Base-by-base conservation (phyloP, 2,329 filamentous ascomycete species). In the Aspergillus spinulosporus region DNA sequence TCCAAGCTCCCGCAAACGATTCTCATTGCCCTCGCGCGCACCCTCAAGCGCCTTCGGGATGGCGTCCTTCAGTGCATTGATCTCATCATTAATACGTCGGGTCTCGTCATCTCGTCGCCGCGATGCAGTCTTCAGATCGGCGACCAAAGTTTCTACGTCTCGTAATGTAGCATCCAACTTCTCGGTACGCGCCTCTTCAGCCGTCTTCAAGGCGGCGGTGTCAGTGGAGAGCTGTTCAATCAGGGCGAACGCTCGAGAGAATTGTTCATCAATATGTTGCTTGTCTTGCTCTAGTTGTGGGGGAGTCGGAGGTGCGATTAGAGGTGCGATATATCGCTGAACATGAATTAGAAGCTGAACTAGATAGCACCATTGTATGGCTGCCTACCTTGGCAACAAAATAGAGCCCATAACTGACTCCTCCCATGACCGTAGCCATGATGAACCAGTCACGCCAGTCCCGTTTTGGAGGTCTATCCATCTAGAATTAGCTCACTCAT, bases 401-500 rank as follows among this genome's bases (percentile, higher is more conserved):
- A 71, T 94, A 99, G 21, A 96, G 76, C 0, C 92, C 93, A 68
- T 97, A 97, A 39, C 91, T 84, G 15, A 97, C 87, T 48, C 92
- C 91, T 56, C 92, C 88, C 60, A 95, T 88, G 9, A 97, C 90
- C 0, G 94, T 99, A 5, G 94, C 94, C 91, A 97, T 96, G 74
- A 99, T 97, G 76, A 99, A 99, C 89, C 92, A 97, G 72, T 99
- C 94, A 59, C 95, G 84, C 94, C 94, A 99, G 76, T 99, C 94
- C 68, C 94, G 83, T 70, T 86, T 87, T 3, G 92, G 92, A 2
- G 86, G 76, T 59, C 76, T 78, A 43, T 9, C 39, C 36, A 32
- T 31, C 15, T 12, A 3, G 15, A 4, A 21, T 65, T 56, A 59
- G 52, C 14, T 46, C 21, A 14, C 14, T 12, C 3, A 21, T 11